Conservation (phyloP, 2,329 filamentous ascomycete genomes). For the Neonectria sp. region DNA sequence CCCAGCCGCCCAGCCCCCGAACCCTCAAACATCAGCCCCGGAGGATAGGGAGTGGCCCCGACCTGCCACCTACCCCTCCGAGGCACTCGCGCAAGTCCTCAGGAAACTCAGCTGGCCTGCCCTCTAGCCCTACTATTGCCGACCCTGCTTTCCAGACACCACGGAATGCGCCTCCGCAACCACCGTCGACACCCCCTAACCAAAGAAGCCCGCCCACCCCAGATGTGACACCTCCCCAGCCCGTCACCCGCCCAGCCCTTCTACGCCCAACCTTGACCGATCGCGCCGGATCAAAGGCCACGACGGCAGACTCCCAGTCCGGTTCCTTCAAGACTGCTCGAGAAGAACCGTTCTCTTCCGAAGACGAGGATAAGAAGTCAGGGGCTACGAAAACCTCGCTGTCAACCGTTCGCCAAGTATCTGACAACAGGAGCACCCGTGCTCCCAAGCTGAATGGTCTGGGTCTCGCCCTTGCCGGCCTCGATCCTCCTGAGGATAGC, state of each 20-base stretch:
- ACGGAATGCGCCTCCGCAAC: slow-evolving; percentile 55
- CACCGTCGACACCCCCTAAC: slow-evolving; percentile 74
- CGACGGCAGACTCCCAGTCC: slow-evolving; percentile 72
- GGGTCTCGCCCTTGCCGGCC: slow-evolving; percentile 59
- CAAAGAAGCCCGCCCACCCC: slow-evolving; percentile 81
- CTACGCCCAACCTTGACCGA: slow-evolving; percentile 65
- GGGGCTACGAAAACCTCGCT: slow-evolving; percentile 61
- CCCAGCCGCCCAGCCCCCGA: slow-evolving; percentile 56
- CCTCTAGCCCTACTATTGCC: slow-evolving; percentile 59
- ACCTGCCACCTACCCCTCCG: slow-evolving; percentile 75
- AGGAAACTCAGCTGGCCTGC: slow-evolving; percentile 61
- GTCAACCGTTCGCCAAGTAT: slow-evolving; percentile 59
- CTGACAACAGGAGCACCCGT: slow-evolving; percentile 41
- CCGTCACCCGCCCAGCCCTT: slow-evolving; percentile 58
- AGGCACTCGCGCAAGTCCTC: slow-evolving; percentile 73
- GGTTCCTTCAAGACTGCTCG: slow-evolving; percentile 82
- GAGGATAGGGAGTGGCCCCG: slow-evolving; percentile 61
- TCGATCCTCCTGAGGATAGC: slow-evolving; percentile 59
- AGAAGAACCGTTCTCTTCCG: slow-evolving; percentile 75
- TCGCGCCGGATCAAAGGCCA: slow-evolving; percentile 66
- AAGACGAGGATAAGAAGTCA: slow-evolving; percentile 67
- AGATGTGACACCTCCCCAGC: slow-evolving; percentile 80
- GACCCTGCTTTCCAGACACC: slow-evolving; percentile 57
- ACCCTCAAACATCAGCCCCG: slow-evolving; percentile 60
- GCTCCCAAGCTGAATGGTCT: slow-evolving; percentile 52